Evolutionary conservation across 352 stramenopile genomes (phyloP).

Genomic region (Phytopythium helicoides): DNA sequence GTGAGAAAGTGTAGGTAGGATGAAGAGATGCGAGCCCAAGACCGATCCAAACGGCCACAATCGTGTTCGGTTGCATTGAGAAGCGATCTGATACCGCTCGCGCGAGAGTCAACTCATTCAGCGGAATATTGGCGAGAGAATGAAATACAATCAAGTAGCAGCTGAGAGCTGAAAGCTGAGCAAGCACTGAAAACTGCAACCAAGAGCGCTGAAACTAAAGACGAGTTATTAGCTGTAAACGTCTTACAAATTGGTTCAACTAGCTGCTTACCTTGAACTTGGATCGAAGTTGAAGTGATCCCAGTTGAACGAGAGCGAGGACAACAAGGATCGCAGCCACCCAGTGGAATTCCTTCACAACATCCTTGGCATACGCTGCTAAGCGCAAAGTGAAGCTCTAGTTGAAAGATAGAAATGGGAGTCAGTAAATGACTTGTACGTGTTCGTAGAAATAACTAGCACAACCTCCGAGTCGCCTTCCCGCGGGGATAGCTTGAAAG

Average conservation of each 20-base stretch:
- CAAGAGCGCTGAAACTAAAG: slow-evolving; percentile 1
- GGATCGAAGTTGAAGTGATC: no score
- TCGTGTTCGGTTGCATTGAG: slow-evolving; percentile 89
- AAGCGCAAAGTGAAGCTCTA: slow-evolving; percentile 8
- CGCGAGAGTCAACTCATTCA: slow-evolving; percentile 71
- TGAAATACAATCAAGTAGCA: slow-evolving; percentile 93
- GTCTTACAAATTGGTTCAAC: no score
- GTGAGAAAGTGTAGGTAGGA: not conserved
- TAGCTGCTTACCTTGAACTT: no score
- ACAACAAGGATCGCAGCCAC: slow-evolving; percentile 11
- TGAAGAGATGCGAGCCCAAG: slow-evolving; percentile 39
- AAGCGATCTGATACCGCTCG: slow-evolving; percentile 90
- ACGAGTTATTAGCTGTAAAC: no score
- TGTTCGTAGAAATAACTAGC: no score
- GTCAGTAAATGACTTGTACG: no score
- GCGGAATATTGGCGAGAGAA: slow-evolving; percentile 89
- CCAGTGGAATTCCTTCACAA: slow-evolving; percentile 23
- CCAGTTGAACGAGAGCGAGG: no score
- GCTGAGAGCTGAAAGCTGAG: slow-evolving; percentile 46
- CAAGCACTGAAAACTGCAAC: slow-evolving; percentile 6
- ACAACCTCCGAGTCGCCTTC: slow-evolving; percentile 34
- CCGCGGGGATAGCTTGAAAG: slow-evolving; percentile 85
- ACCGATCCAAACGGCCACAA: slow-evolving; percentile 81
- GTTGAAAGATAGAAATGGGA: no score
- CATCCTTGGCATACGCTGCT: slow-evolving; percentile 25